Conservation (phyloP, 257 asterid species). For the Anisodus tanguticus region DNA sequence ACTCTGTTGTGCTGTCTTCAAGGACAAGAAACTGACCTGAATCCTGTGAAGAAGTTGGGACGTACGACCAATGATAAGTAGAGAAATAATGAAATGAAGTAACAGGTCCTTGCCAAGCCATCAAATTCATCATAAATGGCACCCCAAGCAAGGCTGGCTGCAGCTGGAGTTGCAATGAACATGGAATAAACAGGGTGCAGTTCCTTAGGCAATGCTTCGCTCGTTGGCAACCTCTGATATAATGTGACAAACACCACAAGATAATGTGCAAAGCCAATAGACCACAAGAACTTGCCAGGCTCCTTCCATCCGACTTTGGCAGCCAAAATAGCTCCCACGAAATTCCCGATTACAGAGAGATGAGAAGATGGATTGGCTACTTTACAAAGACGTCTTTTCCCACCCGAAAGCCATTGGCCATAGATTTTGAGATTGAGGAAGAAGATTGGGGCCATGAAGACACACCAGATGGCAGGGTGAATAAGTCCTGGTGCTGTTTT, state of each 20-base stretch:
- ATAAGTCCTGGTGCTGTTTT: slow-evolving; percentile 42
- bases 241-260: slow-evolving; percentile 88
- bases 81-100: slow-evolving; percentile 83
- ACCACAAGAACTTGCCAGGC: slow-evolving; percentile 85
- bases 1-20: not conserved
- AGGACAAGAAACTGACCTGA: slow-evolving; percentile 53
- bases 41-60: slow-evolving; percentile 88
- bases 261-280: slow-evolving; percentile 89
- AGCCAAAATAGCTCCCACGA: slow-evolving; percentile 88
- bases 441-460: slow-evolving; percentile 65
- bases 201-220: slow-evolving; percentile 88
- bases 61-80: slow-evolving; percentile 75
- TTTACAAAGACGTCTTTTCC: slow-evolving; percentile 69
- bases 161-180: slow-evolving; percentile 96
- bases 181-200: slow-evolving; percentile 90
- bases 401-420: slow-evolving; percentile 97
- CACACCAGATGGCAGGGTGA: slow-evolving; percentile 74
- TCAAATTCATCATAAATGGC: slow-evolving; percentile 81
- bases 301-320: slow-evolving; percentile 85
- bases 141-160: slow-evolving; percentile 97
- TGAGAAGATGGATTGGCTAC: slow-evolving; percentile 95
- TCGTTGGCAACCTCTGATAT: slow-evolving; percentile 87
- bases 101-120: slow-evolving; percentile 81
- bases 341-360: slow-evolving; percentile 84
- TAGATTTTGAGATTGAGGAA: slow-evolving; percentile 83